Evolutionary conservation across 768 basidiomycete genomes (phyloP), one percentile per base, ranked within the genome.

Genomic region (Cyathus striatus): DNA sequence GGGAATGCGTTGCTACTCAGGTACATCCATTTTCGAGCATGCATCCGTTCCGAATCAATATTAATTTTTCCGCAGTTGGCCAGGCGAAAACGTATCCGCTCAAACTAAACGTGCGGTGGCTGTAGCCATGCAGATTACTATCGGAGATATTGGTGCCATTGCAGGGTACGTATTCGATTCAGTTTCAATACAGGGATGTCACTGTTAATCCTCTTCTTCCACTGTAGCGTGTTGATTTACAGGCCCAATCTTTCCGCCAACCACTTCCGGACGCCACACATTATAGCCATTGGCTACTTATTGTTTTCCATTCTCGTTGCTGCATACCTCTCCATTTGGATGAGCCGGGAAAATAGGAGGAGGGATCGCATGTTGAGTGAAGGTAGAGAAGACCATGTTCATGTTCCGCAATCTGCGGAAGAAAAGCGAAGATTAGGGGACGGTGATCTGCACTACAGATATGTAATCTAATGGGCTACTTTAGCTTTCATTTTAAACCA

Each of bases 61-160:
- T 23, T 7, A 35, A 22, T n/a, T 14, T 7, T 36, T n/a, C 42
- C 22, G 13, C 47, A 70, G 73, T 42, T 82, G 81, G 77, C 78
- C 79, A 1, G 68, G 74, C 14, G 81, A 83, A 57, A 83, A 83
- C 48, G 78, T 84, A n/a, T 79, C 79, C 10, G 76, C 74, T 9
- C 81, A 83, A 50, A 83, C 80, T 3, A 82, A 83, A 54, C 72
- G 81, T 10, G 79, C 81, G 0, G 68, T 79, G 2, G 76, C 76
- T 1, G 69, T 79, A 3, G 81, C 77, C 1, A 72, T 78, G 69
- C 82, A 83, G 52, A 81, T 84, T 38, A 76, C 75, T 6, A 71
- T 83, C 9, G 79, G 79, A 10, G 76, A 83, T 47, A 61, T 78
- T 25, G 81, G 78, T 2, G 78, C 80, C 14, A 74, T 81, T 32